Evolutionary conservation across 306 rosid genomes (phyloP), one percentile per base, ranked within the genome.

Genomic region (Glycine tomentella): DNA sequence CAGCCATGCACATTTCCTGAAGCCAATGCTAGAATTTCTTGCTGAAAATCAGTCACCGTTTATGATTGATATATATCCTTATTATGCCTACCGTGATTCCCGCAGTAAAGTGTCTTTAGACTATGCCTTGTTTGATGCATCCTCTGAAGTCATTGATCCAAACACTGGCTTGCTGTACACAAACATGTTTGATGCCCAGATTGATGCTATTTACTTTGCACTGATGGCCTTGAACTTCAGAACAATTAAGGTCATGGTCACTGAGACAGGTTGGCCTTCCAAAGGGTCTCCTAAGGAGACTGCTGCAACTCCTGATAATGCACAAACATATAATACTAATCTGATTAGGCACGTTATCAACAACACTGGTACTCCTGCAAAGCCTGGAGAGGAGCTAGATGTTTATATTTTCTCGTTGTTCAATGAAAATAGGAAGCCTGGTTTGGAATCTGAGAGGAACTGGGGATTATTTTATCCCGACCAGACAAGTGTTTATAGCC

Each of bases 181-280:
- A 9, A 93, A 89, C 89, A 90, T 96, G 99, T 92, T 96, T 20
- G 99, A 96, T 85, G 97, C 99, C 5, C 99, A 96, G 90, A 87
- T 96, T 38, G 99, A 96, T 81, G 99, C 98, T 46, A 89, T 96
- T 80, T 91, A 96, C 80, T 93, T 87, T 38, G 98, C 99, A 1
- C 85, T 93, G 77, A 93, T 86, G 97, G 98, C 94, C 33, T 85
- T 96, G 40, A 96, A 96, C 79, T 96, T 96, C 82, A 83, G 90
- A 86, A 96, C 98, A 67, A 89, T 96, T 65, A 92, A 87, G 85
- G 84, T 96, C 74, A 90, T 92, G 94, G 97, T 96, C 77, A 90
- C 98, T 3, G 99, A 96, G 86, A 96, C 99, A 16, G 99, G 99
- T 66, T 96, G 99, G 99, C 99, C 99, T 74, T 90, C 98, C 12